Base-by-base conservation (phyloP, 371 early-diverging fungal species). In the Mucor plumbeus region DNA sequence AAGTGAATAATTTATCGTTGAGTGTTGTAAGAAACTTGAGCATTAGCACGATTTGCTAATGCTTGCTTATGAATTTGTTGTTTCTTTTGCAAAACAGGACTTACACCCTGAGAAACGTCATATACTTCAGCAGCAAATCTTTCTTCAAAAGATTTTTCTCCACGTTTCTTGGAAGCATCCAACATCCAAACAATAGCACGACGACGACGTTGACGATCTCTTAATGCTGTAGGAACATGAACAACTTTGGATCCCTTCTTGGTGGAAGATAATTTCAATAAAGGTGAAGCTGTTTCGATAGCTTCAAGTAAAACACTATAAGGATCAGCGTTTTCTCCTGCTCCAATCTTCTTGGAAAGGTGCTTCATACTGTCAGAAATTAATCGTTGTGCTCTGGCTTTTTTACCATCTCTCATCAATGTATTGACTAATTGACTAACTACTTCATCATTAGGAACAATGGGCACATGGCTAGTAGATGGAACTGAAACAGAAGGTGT, bases 171-270 rank as follows among this genome's bases (percentile, higher is more conserved):
- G 0, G 92, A 88, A 15, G 94, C 92, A 34, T 94, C 91, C 61
- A 93, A 65, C 59, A 95, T 91, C 98, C 97, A 97, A 61, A 92
- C 82, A 62, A 96, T 93, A 17, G 91, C 98, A 41, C 86, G 87
- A 61, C 95, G 88, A 56, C 88, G 78, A 48, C 95, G 82, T 78
- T 95, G 94, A 39, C 95, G 82, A 77, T 91, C 87, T 71, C 84
- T 88, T 61, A 97, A 78, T 9, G 98, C 89, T 31, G 79, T 79
- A 19, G 98, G 98, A 0, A 93, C 87, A 68, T 88, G 90, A 13
- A 93, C 70, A 31, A 88, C 90, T 78, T 94, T 95, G 38, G 92
- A 87, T n/a, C 95, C 93, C 69, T 91, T 86, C 73, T 80, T 77
- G 26, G 90, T 85, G 13, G 76, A 74, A 9, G 87, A 88, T 35